Conservation (phyloP, 2,329 filamentous ascomycete genomes). For the Allantophomopsis lycopodina region DNA sequence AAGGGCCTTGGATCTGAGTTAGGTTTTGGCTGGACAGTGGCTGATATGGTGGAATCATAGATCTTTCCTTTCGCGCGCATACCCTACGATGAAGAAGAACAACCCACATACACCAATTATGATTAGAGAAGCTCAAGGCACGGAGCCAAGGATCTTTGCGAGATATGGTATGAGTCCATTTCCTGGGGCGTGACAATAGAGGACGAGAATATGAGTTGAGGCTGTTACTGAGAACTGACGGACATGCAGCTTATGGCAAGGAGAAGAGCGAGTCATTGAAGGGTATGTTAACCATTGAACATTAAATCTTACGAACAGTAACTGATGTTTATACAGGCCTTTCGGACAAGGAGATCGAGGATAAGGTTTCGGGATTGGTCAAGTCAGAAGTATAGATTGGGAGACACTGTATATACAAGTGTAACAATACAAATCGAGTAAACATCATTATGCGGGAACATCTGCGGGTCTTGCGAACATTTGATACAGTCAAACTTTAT, state of each 20-base stretch:
- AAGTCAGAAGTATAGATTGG: constrained; percentile 25
- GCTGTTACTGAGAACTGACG: not conserved
- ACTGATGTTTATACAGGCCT: constrained; percentile 31
- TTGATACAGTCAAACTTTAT: too few species aligned
- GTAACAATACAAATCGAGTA: not conserved
- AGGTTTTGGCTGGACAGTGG: not conserved
- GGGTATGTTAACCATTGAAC: constrained; percentile 26
- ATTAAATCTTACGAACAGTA: not conserved
- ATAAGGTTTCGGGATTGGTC: constrained; percentile 49
- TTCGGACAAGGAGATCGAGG: constrained; percentile 58
- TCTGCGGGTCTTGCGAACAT: too few species aligned
- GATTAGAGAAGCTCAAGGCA: constrained; percentile 81
- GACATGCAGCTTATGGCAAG: constrained; percentile 43
- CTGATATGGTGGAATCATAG: constrained; percentile 28
- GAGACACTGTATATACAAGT: not conserved
- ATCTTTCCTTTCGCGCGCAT: constrained; percentile 78
- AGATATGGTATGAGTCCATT: constrained; percentile 60
- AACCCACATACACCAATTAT: constrained; percentile 91
- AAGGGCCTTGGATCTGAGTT: constrained; percentile 5
- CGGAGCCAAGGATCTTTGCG: constrained; percentile 75
- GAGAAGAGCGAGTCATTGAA: constrained; percentile 51
- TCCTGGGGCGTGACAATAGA: not conserved
- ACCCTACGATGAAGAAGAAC: constrained; percentile 99
- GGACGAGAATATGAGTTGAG: not conserved
- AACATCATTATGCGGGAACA: too few species aligned